Percentiles rank a stretch among this genome's conserved stretches.
Conservation (phyloP, 2,329 filamentous ascomycete genomes). For the Colletotrichum karsti region DNA sequence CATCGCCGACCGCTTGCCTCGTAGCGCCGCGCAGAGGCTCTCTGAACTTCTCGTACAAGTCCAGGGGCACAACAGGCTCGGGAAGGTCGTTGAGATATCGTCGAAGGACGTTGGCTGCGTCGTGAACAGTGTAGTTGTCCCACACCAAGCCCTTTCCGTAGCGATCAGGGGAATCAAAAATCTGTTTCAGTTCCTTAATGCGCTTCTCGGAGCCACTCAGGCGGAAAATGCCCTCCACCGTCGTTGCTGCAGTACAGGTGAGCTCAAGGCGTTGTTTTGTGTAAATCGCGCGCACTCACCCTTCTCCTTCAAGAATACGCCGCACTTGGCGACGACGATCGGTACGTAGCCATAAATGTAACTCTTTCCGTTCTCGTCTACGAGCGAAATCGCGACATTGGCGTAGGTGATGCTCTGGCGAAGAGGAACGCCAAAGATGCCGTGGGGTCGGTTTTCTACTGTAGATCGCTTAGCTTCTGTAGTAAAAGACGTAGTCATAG, state of each 20-base stretch:
- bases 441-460: slow-evolving; percentile 63
- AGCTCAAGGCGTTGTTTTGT: slow-evolving; percentile 20
- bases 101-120: slow-evolving; percentile 94
- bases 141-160: slow-evolving; percentile 98
- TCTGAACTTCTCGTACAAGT: slow-evolving; percentile 91
- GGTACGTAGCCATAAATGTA: slow-evolving; percentile 99
- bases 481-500: slow-evolving; percentile 17
- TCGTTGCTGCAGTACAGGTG: slow-evolving; percentile 72
- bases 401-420: slow-evolving; percentile 96
- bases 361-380: slow-evolving; percentile 90
- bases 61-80: slow-evolving; percentile 93
- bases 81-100: slow-evolving; percentile 96
- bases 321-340: slow-evolving; percentile 97
- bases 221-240: slow-evolving; percentile 95
- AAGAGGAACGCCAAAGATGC: slow-evolving; percentile 94
- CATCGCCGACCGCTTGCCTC: slow-evolving; percentile 77
- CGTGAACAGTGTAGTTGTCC: slow-evolving; percentile 97
- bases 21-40: slow-evolving; percentile 78
- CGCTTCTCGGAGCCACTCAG: slow-evolving; percentile 96
- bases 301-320: slow-evolving; percentile 97
- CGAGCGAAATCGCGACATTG: slow-evolving; percentile 96
- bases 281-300: slow-evolving; percentile 63
- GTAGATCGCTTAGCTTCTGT: slow-evolving; percentile 31
- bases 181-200: slow-evolving; percentile 92
- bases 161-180: slow-evolving; percentile 93